Conservation (phyloP, 1,284 basidiomycete species). For the Rhizopogon hawkerae region DNA sequence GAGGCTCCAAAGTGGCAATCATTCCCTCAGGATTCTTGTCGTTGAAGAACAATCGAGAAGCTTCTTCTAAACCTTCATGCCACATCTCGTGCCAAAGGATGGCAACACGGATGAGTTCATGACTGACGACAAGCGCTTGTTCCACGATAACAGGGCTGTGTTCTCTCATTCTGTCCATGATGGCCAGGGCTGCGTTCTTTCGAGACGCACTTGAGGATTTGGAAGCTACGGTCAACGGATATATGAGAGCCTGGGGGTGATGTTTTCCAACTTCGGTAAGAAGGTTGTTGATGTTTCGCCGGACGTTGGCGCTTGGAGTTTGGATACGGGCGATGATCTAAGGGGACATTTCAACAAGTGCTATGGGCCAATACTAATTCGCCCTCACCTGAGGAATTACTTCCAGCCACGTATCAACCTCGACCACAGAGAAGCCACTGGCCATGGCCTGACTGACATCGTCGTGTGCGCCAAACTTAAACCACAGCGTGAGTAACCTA, state of each 20-base stretch:
- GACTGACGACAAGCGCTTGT: constrained; percentile 88
- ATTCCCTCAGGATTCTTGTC: constrained; percentile 99
- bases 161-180: constrained; percentile 93
- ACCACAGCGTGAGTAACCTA: constrained; percentile 93
- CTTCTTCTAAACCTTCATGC: constrained; percentile 98
- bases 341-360: background rate
- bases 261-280: constrained; percentile 91
- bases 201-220: constrained; percentile 87
- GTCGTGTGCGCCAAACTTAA: constrained; percentile 91
- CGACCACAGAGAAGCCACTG: constrained; percentile 82
- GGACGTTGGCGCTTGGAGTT: constrained; percentile 83
- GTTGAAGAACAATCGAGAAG: constrained; percentile 93
- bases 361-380: background rate
- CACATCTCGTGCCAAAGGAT: constrained; percentile 99
- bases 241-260: constrained; percentile 97
- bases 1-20: constrained; percentile 89
- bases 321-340: constrained; percentile 98
- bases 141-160: constrained; percentile 87
- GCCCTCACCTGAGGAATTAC: constrained; percentile 86
- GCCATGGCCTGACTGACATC: constrained; percentile 89
- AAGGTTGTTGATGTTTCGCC: constrained; percentile 84
- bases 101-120: constrained; percentile 94
- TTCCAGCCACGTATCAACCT: constrained; percentile 97
- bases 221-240: constrained; percentile 96
- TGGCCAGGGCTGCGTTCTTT: constrained; percentile 76